phyloP scores from a whole-genome alignment of 2,329 filamentous ascomycete genomes.

The Trichoderma guizhouense region DNA sequence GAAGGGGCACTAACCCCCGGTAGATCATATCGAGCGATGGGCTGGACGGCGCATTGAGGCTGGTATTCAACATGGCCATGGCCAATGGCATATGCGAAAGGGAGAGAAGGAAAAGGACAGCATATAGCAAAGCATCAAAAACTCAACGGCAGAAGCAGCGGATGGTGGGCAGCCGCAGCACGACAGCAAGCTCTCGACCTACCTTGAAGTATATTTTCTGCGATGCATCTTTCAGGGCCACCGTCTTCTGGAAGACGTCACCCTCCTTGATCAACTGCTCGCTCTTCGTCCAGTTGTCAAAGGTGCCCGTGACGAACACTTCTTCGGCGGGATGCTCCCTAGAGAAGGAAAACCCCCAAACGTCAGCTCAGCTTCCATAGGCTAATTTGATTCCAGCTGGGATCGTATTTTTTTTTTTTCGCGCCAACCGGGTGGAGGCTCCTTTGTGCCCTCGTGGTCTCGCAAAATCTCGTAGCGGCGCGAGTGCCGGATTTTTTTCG shows the following conservation, averaged over 20 bases:
- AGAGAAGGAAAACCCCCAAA: constrained; percentile 18
- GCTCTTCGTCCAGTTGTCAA: constrained; percentile 89
- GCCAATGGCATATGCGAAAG: background rate
- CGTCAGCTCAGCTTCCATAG: constrained; percentile 10
- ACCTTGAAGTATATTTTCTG: constrained; percentile 96
- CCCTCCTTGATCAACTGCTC: constrained; percentile 76
- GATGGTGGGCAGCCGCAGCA: background rate
- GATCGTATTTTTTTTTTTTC: background rate
- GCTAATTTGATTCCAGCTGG: background rate
- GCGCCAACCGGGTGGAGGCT: constrained; percentile 10
- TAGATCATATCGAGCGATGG: constrained; percentile 2
- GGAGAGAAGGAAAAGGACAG: background rate
- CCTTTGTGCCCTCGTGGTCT: constrained; percentile 7
- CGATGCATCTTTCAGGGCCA: constrained; percentile 62
- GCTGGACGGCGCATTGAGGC: constrained; percentile 6
- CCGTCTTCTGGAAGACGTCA: constrained; percentile 73
- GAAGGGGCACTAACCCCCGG: constrained; percentile 8
- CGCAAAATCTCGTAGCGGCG: background rate
- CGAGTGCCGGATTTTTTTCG: background rate
- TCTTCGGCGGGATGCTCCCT: constrained; percentile 83
- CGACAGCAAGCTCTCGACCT: constrained; percentile 32
- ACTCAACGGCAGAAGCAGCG: background rate
- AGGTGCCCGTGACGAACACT: constrained; percentile 93
- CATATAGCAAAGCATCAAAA: background rate
- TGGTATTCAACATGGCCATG: background rate